A percentile compares a stretch with the other conserved stretches of the same genome.
Evolutionary conservation across 225 moss, liverwort and hornwort genomes (phyloP).

Genomic region (Climacium dendroides): DNA sequence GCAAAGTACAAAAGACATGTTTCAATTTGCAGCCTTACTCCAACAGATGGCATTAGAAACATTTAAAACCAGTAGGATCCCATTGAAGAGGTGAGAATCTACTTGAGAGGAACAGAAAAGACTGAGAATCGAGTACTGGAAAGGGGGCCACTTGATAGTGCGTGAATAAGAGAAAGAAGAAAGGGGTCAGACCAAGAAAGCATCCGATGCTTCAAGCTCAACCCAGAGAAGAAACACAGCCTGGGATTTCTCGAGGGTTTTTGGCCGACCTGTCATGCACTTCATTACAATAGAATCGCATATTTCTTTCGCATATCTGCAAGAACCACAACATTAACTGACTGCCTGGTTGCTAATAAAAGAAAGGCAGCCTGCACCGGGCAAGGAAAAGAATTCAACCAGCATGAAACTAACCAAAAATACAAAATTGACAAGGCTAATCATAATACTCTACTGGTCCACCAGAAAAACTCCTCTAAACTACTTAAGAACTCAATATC

Average conservation of each 20-base stretch:
- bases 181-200: constrained; percentile 46
- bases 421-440: neutral
- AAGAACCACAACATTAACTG: neutral
- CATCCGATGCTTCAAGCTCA: constrained; percentile 89
- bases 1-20: neutral
- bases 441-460: neutral
- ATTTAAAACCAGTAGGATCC: neutral
- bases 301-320: constrained; percentile 74
- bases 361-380: neutral
- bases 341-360: neutral
- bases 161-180: neutral
- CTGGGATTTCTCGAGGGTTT: constrained; percentile 95
- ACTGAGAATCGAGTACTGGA: neutral
- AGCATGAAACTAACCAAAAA: neutral
- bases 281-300: constrained; percentile 81
- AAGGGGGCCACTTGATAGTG: neutral
- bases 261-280: constrained; percentile 87
- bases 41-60: neutral
- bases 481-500: neutral
- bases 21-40: neutral
- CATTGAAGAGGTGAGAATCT: neutral
- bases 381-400: neutral
- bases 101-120: neutral
- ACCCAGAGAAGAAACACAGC: constrained; percentile 90
- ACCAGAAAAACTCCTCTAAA: neutral